Conservation (phyloP, 2,329 filamentous ascomycete genomes). For the Ascochyta clinopodiicola region DNA sequence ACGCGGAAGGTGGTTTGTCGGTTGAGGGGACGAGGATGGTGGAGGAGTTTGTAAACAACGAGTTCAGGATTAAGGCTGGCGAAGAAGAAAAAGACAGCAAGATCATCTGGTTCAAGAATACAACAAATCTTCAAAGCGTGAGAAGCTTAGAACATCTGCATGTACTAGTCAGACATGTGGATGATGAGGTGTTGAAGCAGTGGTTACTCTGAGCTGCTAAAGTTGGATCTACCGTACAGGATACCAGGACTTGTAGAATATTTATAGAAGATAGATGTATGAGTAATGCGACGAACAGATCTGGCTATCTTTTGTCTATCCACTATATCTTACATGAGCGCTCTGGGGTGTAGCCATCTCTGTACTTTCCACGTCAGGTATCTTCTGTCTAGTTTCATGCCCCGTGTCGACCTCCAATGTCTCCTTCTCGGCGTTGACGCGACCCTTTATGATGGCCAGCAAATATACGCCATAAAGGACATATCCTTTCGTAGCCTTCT, state of each 20-base stretch:
- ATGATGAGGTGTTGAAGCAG: constrained; percentile 57
- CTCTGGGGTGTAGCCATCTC: background rate
- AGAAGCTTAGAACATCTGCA: constrained; percentile 74
- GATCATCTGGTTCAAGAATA: constrained; percentile 71
- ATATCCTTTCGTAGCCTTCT: constrained; percentile 21
- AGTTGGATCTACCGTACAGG: background rate
- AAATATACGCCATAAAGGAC: constrained; percentile 31
- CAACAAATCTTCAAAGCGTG: constrained; percentile 66
- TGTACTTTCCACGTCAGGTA: constrained; percentile 18
- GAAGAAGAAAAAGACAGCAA: constrained; percentile 52
- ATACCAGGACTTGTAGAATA: background rate
- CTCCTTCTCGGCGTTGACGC: constrained; percentile 15
- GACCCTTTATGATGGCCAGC: constrained; percentile 20
- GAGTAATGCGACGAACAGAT: background rate
- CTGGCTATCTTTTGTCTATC: background rate
- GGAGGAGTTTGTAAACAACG: constrained; percentile 44
- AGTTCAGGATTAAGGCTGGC: constrained; percentile 54
- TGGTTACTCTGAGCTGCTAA: constrained; percentile 4
- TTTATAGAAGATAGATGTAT: background rate
- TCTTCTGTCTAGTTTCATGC: constrained; percentile 7
- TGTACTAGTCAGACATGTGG: constrained; percentile 74
- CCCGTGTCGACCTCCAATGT: constrained; percentile 25
- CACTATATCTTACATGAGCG: constrained; percentile 6
- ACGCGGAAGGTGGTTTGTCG: constrained; percentile 42
- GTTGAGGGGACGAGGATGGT: constrained; percentile 36